A percentile compares a stretch with the other conserved stretches of the same genome.
These are phyloP conservation scores for Pseudogymnoascus destructans DNA, from an alignment of 2,329 filamentous ascomycete species.

Conservation along the genomic window DNA sequence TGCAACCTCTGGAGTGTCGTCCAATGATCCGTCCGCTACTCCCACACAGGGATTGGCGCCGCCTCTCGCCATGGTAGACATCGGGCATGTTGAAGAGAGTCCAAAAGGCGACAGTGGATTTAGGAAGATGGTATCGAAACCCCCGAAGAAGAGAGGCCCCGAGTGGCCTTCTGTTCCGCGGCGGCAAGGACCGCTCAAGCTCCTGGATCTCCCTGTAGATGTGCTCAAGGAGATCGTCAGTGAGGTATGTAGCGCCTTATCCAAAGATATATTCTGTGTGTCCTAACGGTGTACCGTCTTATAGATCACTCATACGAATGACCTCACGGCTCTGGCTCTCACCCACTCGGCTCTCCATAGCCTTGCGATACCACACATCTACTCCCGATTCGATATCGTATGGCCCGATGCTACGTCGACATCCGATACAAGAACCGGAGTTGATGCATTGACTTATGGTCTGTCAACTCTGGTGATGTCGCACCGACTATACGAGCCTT, in stretches of 20 bases:
- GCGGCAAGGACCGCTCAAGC: slow-evolving; percentile 43
- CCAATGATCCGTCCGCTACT: not conserved
- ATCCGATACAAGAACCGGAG: slow-evolving; percentile 53
- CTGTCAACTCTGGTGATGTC: slow-evolving; percentile 62
- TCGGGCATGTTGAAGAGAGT: not conserved
- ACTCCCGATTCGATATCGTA: slow-evolving; percentile 76
- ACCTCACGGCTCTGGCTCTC: slow-evolving; percentile 63
- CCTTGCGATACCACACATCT: slow-evolving; percentile 65
- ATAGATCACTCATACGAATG: slow-evolving; percentile 68
- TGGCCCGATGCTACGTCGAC: slow-evolving; percentile 63
- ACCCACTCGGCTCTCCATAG: slow-evolving; percentile 67
- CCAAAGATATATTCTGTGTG: not conserved
- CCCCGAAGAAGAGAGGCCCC: slow-evolving; percentile 47
- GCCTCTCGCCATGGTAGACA: not conserved
- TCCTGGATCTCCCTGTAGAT: slow-evolving; percentile 67
- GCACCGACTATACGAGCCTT: slow-evolving; percentile 8
- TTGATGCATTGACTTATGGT: slow-evolving; percentile 74
- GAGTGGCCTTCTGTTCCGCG: slow-evolving; percentile 52
- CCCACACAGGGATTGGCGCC: not conserved
- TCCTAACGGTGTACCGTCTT: not conserved
- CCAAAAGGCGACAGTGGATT: not conserved
- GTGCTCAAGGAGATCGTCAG: slow-evolving; percentile 67
- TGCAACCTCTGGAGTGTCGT: not conserved
- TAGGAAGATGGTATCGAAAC: slow-evolving; percentile 27
- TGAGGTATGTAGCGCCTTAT: slow-evolving; percentile 40